Conservation (phyloP, 768 basidiomycete species). For the Tricholoma saponaceum region DNA sequence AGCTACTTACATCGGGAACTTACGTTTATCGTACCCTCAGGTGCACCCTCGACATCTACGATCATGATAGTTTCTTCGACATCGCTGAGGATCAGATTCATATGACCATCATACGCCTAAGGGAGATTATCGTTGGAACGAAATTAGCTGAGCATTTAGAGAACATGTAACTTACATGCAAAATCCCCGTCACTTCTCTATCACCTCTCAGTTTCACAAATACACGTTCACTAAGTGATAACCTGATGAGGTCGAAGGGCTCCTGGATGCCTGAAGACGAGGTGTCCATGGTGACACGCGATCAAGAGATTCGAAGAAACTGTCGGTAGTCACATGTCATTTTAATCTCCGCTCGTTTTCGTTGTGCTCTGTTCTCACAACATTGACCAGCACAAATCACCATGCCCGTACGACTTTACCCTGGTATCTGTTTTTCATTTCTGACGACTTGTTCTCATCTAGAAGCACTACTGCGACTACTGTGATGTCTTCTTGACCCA, state of each 20-base stretch:
- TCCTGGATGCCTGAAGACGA: slow-evolving; percentile 81
- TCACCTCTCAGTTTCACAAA: slow-evolving; percentile 97
- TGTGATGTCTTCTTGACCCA: slow-evolving; percentile 94
- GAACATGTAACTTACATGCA: slow-evolving; percentile 65
- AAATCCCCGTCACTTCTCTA: slow-evolving; percentile 82
- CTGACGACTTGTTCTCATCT: slow-evolving; percentile 7
- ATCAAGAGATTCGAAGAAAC: background rate
- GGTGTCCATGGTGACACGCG: slow-evolving; percentile 52
- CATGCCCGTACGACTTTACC: slow-evolving; percentile 58
- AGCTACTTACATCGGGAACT: slow-evolving; percentile 12
- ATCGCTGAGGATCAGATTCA: slow-evolving; percentile 97
- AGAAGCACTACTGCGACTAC: slow-evolving; percentile 95
- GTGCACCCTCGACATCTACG: slow-evolving; percentile 78
- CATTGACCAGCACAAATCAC: slow-evolving; percentile 20
- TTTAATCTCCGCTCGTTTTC: slow-evolving; percentile 24
- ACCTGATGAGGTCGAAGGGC: slow-evolving; percentile 94
- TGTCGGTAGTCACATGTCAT: slow-evolving; percentile 18
- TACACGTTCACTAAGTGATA: slow-evolving; percentile 95
- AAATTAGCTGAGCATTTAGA: slow-evolving; percentile 6
- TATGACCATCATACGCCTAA: slow-evolving; percentile 99
- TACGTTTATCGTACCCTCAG: slow-evolving; percentile 65
- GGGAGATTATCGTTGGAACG: background rate
- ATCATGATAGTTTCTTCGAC: slow-evolving; percentile 97
- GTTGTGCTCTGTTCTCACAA: slow-evolving; percentile 7
- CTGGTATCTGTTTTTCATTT: background rate